Conservation (phyloP, 208 protist species). For the Trypanosoma avium region DNA sequence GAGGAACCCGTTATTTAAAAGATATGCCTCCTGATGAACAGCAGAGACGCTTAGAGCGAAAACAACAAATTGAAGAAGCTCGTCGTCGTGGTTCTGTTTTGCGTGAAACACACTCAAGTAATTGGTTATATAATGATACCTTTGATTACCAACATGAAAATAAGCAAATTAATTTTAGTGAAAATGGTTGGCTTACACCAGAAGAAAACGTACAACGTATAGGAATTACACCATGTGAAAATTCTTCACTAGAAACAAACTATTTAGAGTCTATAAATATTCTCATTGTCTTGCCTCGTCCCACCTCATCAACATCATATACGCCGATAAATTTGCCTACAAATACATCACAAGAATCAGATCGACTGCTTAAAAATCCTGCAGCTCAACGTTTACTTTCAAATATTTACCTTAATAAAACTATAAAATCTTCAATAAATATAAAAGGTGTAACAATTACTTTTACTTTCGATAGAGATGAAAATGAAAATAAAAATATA, state of each 20-base stretch:
- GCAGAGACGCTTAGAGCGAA: constrained; percentile 50
- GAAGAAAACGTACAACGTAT: constrained; percentile 39
- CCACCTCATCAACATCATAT: neutral
- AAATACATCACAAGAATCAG: constrained; percentile 3
- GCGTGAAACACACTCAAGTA: constrained; percentile 8
- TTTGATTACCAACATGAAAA: constrained; percentile 92
- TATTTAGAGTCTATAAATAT: constrained; percentile 9
- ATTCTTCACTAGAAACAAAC: constrained; percentile 1
- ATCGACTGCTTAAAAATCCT: constrained; percentile 29
- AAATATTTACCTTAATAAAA: neutral
- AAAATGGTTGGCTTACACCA: constrained; percentile 44
- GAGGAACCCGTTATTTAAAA: constrained; percentile 89
- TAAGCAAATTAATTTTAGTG: constrained; percentile 55
- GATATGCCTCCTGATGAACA: constrained; percentile 83
- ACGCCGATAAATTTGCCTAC: neutral
- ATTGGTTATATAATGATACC: constrained; percentile 76
- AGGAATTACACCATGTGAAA: neutral
- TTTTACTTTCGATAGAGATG: constrained; percentile 27
- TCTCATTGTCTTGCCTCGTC: constrained; percentile 27
- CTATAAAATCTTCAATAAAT: neutral
- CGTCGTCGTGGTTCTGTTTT: constrained; percentile 21
- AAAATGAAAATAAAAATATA: constrained; percentile 1
- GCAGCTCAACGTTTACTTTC: constrained; percentile 29
- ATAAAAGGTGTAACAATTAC: constrained; percentile 21
- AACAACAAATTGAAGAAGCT: constrained; percentile 68